Evolutionary conservation across 2,329 filamentous ascomycete species (phyloP), one percentile per base, ranked within the genome.

Genomic region (Colletotrichum simmondsii): DNA sequence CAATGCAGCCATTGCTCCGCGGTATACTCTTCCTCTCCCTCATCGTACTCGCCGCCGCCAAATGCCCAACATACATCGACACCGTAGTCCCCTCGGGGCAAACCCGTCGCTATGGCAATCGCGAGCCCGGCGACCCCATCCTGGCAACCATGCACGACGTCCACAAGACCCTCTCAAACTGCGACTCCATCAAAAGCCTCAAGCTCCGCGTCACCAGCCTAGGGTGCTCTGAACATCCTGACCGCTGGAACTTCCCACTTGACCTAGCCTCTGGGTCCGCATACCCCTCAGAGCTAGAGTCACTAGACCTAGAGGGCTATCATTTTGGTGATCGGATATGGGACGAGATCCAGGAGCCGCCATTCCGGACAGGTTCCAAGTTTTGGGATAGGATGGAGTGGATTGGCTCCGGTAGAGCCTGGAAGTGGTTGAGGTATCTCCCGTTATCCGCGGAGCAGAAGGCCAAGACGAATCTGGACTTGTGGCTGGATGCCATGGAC

Each of bases 401-500:
- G 66, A 11, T 60, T 3, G 26, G 16, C 7, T 46, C 42, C 5
- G 71, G 71, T 3, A 49, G 52, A 10, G 65, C 32, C 8, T 28
- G 19, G 37, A 42, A 42, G 14, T 73, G 71, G 57, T 12, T 68
- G 28, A 61, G 42, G 22, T 54, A 49, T 24, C 8, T 71, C 2
- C 30, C 49, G n/a, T 37, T 67, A n/a, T 52, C 71, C 2, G 6
- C 6, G 6, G 61, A 24, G 19, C 35, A 53, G n/a, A 73, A 64
- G 28, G 32, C 35, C 14, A 42, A 46, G 46, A 71, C 62, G 5
- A 73, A 71, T 28, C 57, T 73, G 19, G 71, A 71, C 7, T 68
- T 73, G 10, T 66, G 62, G 68, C 58, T 73, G 16, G 37, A 67
- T 14, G 37, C 62, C 19, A 67, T 73, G 68, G 68, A 71, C 3